phyloP scores from a whole-genome alignment of 805 yeast species.

The Sporopachydermia lactativora region DNA sequence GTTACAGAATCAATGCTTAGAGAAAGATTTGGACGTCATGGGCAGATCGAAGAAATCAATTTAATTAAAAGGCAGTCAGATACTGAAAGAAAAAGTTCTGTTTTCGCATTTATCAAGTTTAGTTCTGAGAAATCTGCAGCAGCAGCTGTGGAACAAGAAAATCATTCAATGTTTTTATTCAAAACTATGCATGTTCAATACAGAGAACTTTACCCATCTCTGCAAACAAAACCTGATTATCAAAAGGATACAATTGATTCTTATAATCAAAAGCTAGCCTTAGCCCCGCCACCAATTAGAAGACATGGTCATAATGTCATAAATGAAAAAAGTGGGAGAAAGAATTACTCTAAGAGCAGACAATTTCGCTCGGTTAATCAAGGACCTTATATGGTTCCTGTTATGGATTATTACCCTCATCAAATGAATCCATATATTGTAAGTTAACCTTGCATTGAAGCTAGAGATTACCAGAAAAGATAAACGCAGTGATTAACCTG shows the following conservation, averaged over 20 bases:
- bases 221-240: constrained; percentile 2
- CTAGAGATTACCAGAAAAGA: no score
- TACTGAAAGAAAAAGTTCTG: constrained; percentile 19
- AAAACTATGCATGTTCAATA: constrained; percentile 80
- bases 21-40: constrained; percentile 54
- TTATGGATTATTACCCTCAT: neutral
- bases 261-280: constrained; percentile 28
- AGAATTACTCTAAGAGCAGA: neutral
- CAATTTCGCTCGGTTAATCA: neutral
- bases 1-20: constrained; percentile 41
- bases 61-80: constrained; percentile 32
- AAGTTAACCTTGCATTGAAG: neutral
- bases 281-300: constrained; percentile 74
- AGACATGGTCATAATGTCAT: neutral
- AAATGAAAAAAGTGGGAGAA: neutral
- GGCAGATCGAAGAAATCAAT: constrained; percentile 42
- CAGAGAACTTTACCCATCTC: constrained; percentile 39
- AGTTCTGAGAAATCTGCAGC: constrained; percentile 63
- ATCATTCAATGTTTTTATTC: constrained; percentile 60
- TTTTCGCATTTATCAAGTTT: constrained; percentile 65
- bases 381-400: neutral
- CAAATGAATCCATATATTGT: neutral
- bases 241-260: constrained; percentile 11
- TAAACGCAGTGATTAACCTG: no score
- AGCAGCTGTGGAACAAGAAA: constrained; percentile 57